These are phyloP conservation scores for Fraxinus albicans DNA, from an alignment of 305 asterid species.

Conservation along the genomic window DNA sequence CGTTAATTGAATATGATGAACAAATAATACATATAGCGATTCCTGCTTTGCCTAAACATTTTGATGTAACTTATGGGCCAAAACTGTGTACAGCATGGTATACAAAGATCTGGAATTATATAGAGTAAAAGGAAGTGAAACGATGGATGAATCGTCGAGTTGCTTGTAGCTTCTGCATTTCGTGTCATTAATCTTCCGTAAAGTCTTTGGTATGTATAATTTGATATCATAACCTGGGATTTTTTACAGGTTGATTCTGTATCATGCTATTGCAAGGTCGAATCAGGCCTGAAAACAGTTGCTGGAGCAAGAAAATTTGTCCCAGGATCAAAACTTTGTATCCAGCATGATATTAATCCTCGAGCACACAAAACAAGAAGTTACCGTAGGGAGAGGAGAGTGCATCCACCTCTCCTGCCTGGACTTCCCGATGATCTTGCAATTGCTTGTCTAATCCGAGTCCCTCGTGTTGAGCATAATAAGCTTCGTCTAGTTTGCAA, in stretches of 20 bases:
- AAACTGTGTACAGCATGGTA: neutral
- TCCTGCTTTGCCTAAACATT: neutral
- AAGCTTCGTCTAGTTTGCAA: slow-evolving; percentile 94
- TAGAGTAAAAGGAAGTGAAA: neutral
- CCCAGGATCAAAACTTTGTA: slow-evolving; percentile 91
- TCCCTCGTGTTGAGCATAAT: slow-evolving; percentile 85
- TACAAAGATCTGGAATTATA: neutral
- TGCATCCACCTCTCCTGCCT: slow-evolving; percentile 90
- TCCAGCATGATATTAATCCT: slow-evolving; percentile 87
- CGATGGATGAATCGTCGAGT: neutral
- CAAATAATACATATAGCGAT: neutral
- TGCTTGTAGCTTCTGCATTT: slow-evolving; percentile 5
- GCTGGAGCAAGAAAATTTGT: slow-evolving; percentile 91
- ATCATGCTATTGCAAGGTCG: slow-evolving; percentile 97
- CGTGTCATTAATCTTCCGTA: neutral
- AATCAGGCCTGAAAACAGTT: slow-evolving; percentile 86
- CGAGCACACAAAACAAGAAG: slow-evolving; percentile 74
- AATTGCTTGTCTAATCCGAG: slow-evolving; percentile 90
- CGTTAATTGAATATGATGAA: neutral
- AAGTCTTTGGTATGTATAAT: neutral
- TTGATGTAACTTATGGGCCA: neutral
- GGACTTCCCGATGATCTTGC: slow-evolving; percentile 99
- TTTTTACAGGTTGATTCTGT: slow-evolving; percentile 89
- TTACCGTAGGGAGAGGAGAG: slow-evolving; percentile 76
- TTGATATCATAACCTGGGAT: slow-evolving; percentile 3